Percentiles rank a stretch among this genome's conserved stretches.
Evolutionary conservation across 2,329 filamentous ascomycete genomes (phyloP).

Genomic region (Pyrenochaeta sp.): DNA sequence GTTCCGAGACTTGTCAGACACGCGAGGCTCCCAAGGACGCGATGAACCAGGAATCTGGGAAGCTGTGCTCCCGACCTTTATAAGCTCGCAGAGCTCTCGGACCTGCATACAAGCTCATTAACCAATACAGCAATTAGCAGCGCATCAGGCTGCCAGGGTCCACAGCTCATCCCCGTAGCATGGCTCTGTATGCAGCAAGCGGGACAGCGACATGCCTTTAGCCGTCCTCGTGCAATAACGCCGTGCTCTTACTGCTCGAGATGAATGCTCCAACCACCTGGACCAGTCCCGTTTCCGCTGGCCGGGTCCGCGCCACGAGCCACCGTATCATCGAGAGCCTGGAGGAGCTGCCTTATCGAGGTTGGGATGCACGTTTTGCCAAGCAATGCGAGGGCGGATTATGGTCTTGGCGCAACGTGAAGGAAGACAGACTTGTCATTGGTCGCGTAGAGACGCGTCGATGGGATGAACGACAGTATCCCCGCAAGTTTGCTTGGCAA

Average conservation of each 20-base stretch:
- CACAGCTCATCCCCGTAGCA: conserved; percentile 19
- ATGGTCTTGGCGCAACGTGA: conserved; percentile 36
- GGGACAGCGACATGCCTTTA: conserved; percentile 17
- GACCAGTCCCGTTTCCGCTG: conserved; percentile 26
- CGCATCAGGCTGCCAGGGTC: conserved; percentile 19
- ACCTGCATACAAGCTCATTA: conserved; percentile 29
- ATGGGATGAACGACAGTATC: not conserved
- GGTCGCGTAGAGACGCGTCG: conserved; percentile 4
- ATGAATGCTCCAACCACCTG: conserved; percentile 28
- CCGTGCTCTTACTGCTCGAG: conserved; percentile 42
- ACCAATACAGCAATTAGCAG: conserved; percentile 9
- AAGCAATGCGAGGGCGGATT: conserved; percentile 13
- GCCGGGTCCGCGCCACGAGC: conserved; percentile 27
- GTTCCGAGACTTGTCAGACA: conserved; percentile 19
- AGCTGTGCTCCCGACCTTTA: conserved; percentile 36
- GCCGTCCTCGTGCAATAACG: conserved; percentile 40
- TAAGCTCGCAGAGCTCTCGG: conserved; percentile 35
- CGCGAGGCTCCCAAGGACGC: conserved; percentile 27
- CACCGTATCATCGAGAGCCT: conserved; percentile 25
- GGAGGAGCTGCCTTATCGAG: conserved; percentile 39
- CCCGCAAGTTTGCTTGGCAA: conserved; percentile 26
- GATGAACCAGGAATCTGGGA: conserved; percentile 22
- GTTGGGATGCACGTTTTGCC: conserved; percentile 20
- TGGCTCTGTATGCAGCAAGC: conserved; percentile 20
- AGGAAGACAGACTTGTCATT: conserved; percentile 23